Evolutionary conservation across 306 rosid species (phyloP).

Genomic region (Malus fusca): DNA sequence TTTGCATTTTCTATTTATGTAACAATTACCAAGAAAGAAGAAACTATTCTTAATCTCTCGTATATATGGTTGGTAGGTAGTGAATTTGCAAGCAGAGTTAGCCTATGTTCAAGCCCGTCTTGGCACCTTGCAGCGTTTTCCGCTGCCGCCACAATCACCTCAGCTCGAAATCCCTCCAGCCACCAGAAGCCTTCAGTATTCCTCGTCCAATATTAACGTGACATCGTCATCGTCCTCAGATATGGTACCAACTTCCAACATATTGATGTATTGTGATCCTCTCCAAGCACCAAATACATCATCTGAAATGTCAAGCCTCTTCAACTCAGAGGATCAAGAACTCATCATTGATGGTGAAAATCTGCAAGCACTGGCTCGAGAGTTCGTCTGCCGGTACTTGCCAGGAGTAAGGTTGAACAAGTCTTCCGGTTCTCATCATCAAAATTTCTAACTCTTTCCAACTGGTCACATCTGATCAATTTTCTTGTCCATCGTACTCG

Average conservation of each 20-base stretch:
- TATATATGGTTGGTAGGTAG: conserved; percentile 36
- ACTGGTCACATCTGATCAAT: neutral
- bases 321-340: conserved; percentile 30
- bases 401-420: conserved; percentile 50
- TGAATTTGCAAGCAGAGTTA: conserved; percentile 75
- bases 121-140: conserved; percentile 42
- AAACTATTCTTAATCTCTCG: neutral
- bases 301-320: conserved; percentile 15
- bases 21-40: neutral
- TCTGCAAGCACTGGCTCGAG: conserved; percentile 56
- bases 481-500: neutral
- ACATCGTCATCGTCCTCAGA: conserved; percentile 21
- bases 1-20: neutral
- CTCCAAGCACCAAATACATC: conserved; percentile 17
- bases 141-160: neutral
- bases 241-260: conserved; percentile 17
- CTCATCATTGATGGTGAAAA: conserved; percentile 29
- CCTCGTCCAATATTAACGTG: conserved; percentile 14
- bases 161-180: conserved; percentile 19
- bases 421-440: conserved; percentile 31
- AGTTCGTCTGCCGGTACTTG: conserved; percentile 52
- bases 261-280: conserved; percentile 36
- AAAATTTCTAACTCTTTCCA: neutral
- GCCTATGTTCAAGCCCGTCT: conserved; percentile 70
- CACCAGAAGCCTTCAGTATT: conserved; percentile 16